Conservation (phyloP, 2,329 filamentous ascomycete species). For the Clarireedia paspali region DNA sequence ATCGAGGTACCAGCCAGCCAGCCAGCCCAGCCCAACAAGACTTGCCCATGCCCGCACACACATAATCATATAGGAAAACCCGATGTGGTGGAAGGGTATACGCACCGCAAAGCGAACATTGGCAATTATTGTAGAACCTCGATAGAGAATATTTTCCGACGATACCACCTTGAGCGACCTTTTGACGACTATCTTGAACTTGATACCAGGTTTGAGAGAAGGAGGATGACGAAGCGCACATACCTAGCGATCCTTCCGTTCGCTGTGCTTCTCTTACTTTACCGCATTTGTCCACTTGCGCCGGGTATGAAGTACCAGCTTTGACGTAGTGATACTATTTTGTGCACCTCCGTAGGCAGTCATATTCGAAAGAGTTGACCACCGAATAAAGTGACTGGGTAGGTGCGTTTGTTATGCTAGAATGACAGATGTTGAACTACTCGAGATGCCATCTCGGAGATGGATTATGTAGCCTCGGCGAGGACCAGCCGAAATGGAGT, state of each 20-base stretch:
- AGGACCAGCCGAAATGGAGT: background rate
- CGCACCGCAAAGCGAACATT: no score
- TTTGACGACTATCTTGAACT: no score
- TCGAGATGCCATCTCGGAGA: background rate
- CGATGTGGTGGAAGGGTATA: no score
- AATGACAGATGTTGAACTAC: background rate
- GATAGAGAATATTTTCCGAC: no score
- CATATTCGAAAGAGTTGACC: background rate
- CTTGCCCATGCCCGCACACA: no score
- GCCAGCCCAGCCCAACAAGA: no score
- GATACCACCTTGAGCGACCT: no score
- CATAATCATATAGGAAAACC: no score
- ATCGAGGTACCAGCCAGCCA: no score
- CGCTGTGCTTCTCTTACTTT: background rate
- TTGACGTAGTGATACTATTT: background rate
- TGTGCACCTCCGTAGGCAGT: background rate
- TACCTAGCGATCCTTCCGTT: background rate
- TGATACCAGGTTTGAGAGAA: no score
- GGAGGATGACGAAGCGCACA: background rate
- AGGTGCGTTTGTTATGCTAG: background rate
- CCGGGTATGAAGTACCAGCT: background rate
- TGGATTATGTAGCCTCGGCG: background rate
- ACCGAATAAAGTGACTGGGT: background rate
- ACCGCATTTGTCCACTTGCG: background rate
- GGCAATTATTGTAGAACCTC: no score